Conservation (phyloP, 495 filamentous ascomycete species). For the Trichocladium antarcticum region DNA sequence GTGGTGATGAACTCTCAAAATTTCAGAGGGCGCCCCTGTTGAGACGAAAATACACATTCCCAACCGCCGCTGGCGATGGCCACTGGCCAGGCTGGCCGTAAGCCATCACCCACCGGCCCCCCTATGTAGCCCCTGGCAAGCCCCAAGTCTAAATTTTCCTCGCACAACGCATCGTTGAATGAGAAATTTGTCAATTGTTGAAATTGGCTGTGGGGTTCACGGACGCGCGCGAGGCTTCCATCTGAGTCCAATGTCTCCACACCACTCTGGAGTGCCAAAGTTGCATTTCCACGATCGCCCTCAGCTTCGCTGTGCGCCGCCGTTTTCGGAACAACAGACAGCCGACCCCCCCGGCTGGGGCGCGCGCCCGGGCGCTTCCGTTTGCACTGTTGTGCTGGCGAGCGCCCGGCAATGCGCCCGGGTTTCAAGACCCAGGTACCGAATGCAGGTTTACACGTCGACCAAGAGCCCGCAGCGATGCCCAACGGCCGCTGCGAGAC, state of each 20-base stretch:
- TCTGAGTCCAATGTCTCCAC: slow-evolving; percentile 9
- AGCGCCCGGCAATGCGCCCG: too few relatives aligned
- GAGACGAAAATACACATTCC: too few relatives aligned
- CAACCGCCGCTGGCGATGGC: too few relatives aligned
- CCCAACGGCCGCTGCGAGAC: neutral
- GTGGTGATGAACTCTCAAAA: too few relatives aligned
- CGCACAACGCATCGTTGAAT: slow-evolving; percentile 2
- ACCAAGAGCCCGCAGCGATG: neutral
- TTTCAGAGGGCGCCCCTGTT: too few relatives aligned
- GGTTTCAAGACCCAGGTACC: neutral
- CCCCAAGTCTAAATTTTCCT: slow-evolving; percentile 10
- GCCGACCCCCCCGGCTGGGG: neutral
- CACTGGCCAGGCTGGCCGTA: too few relatives aligned
- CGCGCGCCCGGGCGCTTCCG: slow-evolving; percentile 15
- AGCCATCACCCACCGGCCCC: too few relatives aligned
- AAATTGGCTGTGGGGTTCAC: slow-evolving; percentile 23
- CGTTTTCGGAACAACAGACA: slow-evolving; percentile 9
- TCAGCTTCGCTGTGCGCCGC: slow-evolving; percentile 20
- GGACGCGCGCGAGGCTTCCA: slow-evolving; percentile 21
- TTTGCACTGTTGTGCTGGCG: slow-evolving; percentile 2
- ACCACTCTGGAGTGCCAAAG: slow-evolving; percentile 15
- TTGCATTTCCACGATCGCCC: slow-evolving; percentile 18
- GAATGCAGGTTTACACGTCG: neutral
- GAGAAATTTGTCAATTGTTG: slow-evolving; percentile 11
- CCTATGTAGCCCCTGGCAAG: too few relatives aligned